These are phyloP conservation scores for Prunus mume DNA, from an alignment of 306 rosid genomes.

Conservation along the genomic window DNA sequence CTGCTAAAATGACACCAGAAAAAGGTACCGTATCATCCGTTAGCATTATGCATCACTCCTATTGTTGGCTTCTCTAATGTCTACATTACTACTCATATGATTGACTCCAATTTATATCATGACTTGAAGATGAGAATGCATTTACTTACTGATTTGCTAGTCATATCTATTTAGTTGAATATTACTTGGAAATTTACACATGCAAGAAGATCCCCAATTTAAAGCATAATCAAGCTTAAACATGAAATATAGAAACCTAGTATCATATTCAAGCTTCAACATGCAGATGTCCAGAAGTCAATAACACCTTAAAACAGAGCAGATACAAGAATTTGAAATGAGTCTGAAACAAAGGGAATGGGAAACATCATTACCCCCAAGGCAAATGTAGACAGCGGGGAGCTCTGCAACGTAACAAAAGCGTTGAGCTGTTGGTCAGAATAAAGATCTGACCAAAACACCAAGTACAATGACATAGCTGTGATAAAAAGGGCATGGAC, in stretches of 20 bases:
- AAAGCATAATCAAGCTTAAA: background rate
- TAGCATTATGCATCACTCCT: background rate
- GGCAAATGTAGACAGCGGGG: slow-evolving; percentile 59
- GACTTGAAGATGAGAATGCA: background rate
- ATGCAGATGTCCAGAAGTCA: background rate
- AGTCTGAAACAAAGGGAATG: background rate
- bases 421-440: slow-evolving; percentile 45
- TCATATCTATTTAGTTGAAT: background rate
- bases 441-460: slow-evolving; percentile 74
- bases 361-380: slow-evolving; percentile 64
- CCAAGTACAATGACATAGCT: slow-evolving; percentile 68
- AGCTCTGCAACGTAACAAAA: slow-evolving; percentile 51
- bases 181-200: background rate
- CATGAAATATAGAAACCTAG: background rate
- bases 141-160: background rate
- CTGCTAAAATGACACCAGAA: slow-evolving; percentile 40
- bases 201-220: background rate
- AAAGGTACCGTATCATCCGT: background rate
- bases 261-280: background rate
- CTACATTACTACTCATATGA: background rate
- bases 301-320: background rate
- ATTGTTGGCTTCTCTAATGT: background rate
- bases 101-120: background rate
- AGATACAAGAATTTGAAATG: background rate
- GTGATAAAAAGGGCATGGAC: slow-evolving; percentile 84